Percentiles rank a stretch among this genome's conserved stretches.
Evolutionary conservation across 2,329 filamentous ascomycete species (phyloP).

Genomic region (Talaromyces funiculosus): DNA sequence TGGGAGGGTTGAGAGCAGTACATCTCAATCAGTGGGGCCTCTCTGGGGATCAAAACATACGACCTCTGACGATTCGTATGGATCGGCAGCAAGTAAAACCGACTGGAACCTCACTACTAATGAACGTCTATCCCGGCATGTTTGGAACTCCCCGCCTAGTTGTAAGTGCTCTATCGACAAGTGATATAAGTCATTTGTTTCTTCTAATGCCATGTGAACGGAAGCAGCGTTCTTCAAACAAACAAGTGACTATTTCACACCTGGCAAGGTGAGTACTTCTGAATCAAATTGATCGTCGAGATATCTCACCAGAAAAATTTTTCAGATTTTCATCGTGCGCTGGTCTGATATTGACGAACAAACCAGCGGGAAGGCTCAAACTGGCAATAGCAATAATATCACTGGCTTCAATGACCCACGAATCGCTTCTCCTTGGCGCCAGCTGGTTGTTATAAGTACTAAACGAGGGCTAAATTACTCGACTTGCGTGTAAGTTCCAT

Average conservation of each 20-base stretch:
- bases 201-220: too few relatives aligned
- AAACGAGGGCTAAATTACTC: not conserved
- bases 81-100: not conserved
- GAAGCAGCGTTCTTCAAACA: not conserved
- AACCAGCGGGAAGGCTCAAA: too few relatives aligned
- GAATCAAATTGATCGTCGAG: not conserved
- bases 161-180: too few relatives aligned
- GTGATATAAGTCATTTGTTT: too few relatives aligned
- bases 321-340: not conserved
- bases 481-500: not conserved
- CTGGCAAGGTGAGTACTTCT: not conserved
- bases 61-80: not conserved
- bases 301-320: not conserved
- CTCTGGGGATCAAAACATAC: not conserved
- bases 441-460: not conserved
- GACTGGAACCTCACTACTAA: too few relatives aligned
- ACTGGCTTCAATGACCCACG: not conserved
- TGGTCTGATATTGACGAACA: too few relatives aligned
- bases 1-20: accelerated
- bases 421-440: not conserved
- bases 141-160: too few relatives aligned
- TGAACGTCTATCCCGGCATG: too few relatives aligned
- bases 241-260: not conserved
- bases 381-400: not conserved
- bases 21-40: not conserved